Conservation (phyloP, 495 filamentous ascomycete species). For the Echria macrotheca region DNA sequence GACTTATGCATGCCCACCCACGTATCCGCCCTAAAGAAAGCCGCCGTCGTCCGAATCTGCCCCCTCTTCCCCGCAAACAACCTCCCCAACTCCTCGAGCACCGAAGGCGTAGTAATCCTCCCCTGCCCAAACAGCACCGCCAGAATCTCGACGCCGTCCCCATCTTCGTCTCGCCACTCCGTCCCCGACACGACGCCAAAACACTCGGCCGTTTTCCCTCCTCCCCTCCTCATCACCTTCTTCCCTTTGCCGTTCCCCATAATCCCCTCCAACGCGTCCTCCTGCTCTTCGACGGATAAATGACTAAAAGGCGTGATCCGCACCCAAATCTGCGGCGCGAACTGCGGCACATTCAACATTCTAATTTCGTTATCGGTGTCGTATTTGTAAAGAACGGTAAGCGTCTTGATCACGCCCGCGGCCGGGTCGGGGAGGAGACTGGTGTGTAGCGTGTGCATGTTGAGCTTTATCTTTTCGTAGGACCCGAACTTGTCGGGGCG, state of each 20-base stretch:
- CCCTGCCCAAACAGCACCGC: slow-evolving; percentile 21
- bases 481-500: too few relatives aligned
- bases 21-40: slow-evolving; percentile 20
- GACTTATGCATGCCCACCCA: slow-evolving; percentile 21
- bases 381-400: slow-evolving; percentile 23
- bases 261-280: too few relatives aligned
- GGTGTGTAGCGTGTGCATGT: slow-evolving; percentile 17
- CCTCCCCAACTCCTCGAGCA: slow-evolving; percentile 18
- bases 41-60: slow-evolving; percentile 25
- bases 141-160: slow-evolving; percentile 21
- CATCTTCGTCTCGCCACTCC: slow-evolving; percentile 11
- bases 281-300: too few relatives aligned
- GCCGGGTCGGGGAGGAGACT: slow-evolving; percentile 22
- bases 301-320: background rate
- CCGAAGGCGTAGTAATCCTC: slow-evolving; percentile 17
- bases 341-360: slow-evolving; percentile 11
- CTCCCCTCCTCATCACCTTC: too few relatives aligned
- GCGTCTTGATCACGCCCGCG: slow-evolving; percentile 12
- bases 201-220: background rate
- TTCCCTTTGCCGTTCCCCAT: too few relatives aligned
- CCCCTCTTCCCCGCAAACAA: slow-evolving; percentile 21
- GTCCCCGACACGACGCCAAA: too few relatives aligned
- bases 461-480: slow-evolving; percentile 13
- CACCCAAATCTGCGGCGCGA: slow-evolving; percentile 1
- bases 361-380: slow-evolving; percentile 7